A percentile compares a stretch with the other conserved stretches of the same genome.
Evolutionary conservation across 345 rosid species (phyloP).

Genomic region (Isatis tinctoria): DNA sequence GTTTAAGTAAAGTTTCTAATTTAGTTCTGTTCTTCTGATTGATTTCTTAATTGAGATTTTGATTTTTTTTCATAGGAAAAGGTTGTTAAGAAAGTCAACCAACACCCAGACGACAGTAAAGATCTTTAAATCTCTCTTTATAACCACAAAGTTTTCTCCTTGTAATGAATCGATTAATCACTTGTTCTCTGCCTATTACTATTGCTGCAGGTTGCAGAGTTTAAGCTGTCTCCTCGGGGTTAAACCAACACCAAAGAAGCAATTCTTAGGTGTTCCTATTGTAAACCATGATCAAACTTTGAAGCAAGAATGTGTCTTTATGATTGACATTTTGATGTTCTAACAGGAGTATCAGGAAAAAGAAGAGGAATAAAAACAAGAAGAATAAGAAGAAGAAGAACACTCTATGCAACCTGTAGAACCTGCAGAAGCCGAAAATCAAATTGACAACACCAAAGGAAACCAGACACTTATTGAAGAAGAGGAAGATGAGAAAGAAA

Average conservation of each 20-base stretch:
- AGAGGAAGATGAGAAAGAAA: constrained; percentile 11
- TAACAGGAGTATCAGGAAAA: constrained; percentile 29
- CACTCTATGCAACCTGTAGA: constrained; percentile 15
- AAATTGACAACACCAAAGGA: background rate
- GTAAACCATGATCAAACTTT: constrained; percentile 59
- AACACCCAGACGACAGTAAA: constrained; percentile 61
- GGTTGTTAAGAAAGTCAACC: constrained; percentile 63
- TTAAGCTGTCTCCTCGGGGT: constrained; percentile 82
- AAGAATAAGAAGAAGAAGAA: constrained; percentile 9
- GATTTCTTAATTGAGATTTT: background rate
- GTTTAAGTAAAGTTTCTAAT: background rate
- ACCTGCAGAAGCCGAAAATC: constrained; percentile 1
- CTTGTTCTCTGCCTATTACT: background rate
- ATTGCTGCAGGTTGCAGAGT: constrained; percentile 61
- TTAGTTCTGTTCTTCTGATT: constrained; percentile 1
- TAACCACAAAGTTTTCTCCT: background rate
- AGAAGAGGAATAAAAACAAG: constrained; percentile 5
- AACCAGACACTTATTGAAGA: constrained; percentile 24
- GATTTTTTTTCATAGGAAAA: constrained; percentile 52
- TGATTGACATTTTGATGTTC: background rate
- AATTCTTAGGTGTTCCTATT: constrained; percentile 56
- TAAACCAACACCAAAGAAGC: constrained; percentile 56
- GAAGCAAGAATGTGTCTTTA: too few relatives aligned
- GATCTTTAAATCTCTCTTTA: background rate
- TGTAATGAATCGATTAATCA: background rate